Base-by-base conservation (phyloP, 1,139 yeast species). In the Magnusiomyces tetraspermus region DNA sequence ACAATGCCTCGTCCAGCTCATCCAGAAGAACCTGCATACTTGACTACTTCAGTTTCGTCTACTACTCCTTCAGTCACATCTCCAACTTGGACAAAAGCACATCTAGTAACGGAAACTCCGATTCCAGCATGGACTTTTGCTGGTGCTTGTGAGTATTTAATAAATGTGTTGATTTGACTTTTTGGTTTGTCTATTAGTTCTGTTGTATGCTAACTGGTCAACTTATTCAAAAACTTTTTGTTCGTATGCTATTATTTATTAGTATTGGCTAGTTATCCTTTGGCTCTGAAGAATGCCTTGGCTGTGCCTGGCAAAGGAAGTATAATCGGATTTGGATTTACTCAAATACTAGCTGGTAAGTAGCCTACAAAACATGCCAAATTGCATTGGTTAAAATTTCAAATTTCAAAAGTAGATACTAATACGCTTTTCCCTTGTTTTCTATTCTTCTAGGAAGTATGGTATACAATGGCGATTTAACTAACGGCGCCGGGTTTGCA, bases 401-500 rank as follows among this genome's bases (percentile, higher is more conserved):
- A 28, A 28, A 28, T 11, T 28, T 28, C 33, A 11, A n/a, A n/a
- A n/a, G n/a, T n/a, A n/a, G n/a, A n/a, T n/a, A n/a, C n/a, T n/a
- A n/a, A n/a, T 28, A 11, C 33, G 6, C 33, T 6, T 28, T 8
- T 8, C 11, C 33, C 6, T 26, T 23, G 15, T 30, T 49, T 21
- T 42, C n/a, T n/a, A n/a, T n/a, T n/a, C n/a, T 2, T 19, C 10
- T 26, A 53, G 61, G 71, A n/a, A 85, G 79, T 74, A 83, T 90
- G 74, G 78, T 85, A 53, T 74, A 74, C 59, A 97, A 90, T 64
- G 86, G 89, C 19, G 97, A 89, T 63, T 71, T 81, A 38, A 76
- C 79, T 51, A 84, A 87, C 68, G 97, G 96, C 6, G 79, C 95
- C 1, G 97, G 97, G 0, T 87, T 92, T 68, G 75, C 81, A 5